A percentile compares a stretch with the other conserved stretches of the same genome.
Conservation (phyloP, 2,329 filamentous ascomycete species). For the Botrytis cinerea region DNA sequence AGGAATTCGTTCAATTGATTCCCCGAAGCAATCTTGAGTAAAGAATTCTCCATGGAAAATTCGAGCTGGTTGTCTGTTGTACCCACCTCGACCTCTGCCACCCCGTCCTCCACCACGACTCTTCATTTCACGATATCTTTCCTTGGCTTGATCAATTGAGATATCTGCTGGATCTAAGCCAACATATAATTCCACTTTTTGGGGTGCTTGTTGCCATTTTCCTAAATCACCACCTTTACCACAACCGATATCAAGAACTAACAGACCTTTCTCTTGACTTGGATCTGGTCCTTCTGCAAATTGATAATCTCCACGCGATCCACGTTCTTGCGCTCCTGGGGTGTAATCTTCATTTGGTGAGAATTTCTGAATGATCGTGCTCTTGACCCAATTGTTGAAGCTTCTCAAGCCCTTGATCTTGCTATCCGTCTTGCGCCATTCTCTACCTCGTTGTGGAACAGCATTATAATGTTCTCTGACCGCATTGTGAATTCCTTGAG, state of each 20-base stretch:
- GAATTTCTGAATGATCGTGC: slow-evolving; percentile 95
- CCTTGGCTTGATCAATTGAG: slow-evolving; percentile 85
- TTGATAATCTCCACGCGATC: slow-evolving; percentile 49
- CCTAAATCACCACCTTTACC: slow-evolving; percentile 94
- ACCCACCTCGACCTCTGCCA: slow-evolving; percentile 53
- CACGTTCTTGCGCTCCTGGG: slow-evolving; percentile 58
- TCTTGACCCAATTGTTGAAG: slow-evolving; percentile 99
- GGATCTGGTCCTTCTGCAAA: slow-evolving; percentile 41
- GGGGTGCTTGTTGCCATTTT: slow-evolving; percentile 95
- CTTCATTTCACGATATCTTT: slow-evolving; percentile 76
- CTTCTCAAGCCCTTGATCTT: slow-evolving; percentile 91
- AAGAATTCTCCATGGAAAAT: slow-evolving; percentile 86
- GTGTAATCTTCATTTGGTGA: slow-evolving; percentile 75
- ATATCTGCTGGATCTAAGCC: slow-evolving; percentile 91
- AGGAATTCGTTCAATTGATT: slow-evolving; percentile 77
- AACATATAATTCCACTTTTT: slow-evolving; percentile 88
- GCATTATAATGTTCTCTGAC: slow-evolving; percentile 95
- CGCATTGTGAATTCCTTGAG: slow-evolving; percentile 73
- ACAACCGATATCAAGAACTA: slow-evolving; percentile 92
- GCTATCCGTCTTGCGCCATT: slow-evolving; percentile 93
- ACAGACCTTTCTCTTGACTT: slow-evolving; percentile 55
- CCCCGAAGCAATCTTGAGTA: slow-evolving; percentile 89
- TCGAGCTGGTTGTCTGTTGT: slow-evolving; percentile 51
- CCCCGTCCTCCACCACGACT: slow-evolving; percentile 58
- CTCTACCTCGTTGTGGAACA: slow-evolving; percentile 87